Conservation (phyloP, 148 eudicot species). For the Camellia sinensis region DNA sequence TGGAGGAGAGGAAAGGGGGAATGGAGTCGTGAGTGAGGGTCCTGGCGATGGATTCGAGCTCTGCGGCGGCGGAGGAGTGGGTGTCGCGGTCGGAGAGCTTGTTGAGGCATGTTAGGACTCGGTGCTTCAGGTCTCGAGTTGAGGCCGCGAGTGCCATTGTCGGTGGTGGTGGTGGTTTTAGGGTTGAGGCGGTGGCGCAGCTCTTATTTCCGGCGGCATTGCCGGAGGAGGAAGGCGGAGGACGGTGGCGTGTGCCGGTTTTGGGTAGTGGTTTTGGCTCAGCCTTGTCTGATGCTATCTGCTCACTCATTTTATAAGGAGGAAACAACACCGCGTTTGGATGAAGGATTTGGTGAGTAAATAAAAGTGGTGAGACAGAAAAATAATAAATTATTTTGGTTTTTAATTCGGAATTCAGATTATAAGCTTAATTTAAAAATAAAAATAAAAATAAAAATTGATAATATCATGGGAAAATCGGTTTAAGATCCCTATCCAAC, state of each 20-base stretch:
- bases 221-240: background rate
- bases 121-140: constrained; percentile 75
- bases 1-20: constrained; percentile 62
- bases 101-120: constrained; percentile 70
- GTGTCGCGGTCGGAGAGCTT: constrained; percentile 92
- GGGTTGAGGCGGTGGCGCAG: constrained; percentile 23
- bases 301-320: background rate
- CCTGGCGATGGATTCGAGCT: constrained; percentile 65
- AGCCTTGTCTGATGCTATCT: background rate
- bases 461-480: too few species aligned
- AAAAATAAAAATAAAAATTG: too few species aligned
- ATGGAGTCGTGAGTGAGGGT: constrained; percentile 48
- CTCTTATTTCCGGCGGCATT: constrained; percentile 31
- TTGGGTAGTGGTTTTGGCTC: background rate
- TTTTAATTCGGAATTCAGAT: too few species aligned
- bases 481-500: too few species aligned
- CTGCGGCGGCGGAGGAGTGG: constrained; percentile 63
- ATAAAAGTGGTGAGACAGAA: too few species aligned
- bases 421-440: too few species aligned
- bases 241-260: constrained; percentile 17
- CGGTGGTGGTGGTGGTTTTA: constrained; percentile 8
- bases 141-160: constrained; percentile 18
- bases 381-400: too few species aligned
- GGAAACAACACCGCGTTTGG: background rate
- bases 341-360: too few species aligned